These are phyloP conservation scores for Thraustochytrium sp. DNA, from an alignment of 352 stramenopile species.

Conservation along the genomic window DNA sequence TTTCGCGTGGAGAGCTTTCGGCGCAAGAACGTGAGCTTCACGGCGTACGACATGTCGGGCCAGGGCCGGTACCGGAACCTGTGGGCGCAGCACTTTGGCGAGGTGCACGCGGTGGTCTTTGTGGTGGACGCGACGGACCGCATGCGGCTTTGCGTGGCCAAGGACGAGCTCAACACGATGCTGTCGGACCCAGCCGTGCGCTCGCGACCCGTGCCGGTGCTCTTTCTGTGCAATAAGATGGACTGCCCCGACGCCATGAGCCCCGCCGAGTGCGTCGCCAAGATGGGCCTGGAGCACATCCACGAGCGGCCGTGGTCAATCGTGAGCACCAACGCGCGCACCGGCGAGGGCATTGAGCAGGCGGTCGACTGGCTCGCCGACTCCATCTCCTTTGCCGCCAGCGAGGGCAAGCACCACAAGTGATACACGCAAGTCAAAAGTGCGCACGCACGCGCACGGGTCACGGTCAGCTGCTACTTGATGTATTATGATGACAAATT, in stretches of 20 bases:
- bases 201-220: slow-evolving; percentile 65
- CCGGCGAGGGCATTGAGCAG: slow-evolving; percentile 67
- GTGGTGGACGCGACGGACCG: slow-evolving; percentile 71
- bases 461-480: neutral
- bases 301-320: slow-evolving; percentile 73
- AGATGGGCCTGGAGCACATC: slow-evolving; percentile 68
- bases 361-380: slow-evolving; percentile 71
- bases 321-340: slow-evolving; percentile 70
- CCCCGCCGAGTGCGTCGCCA: slow-evolving; percentile 69
- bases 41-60: slow-evolving; percentile 77
- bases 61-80: slow-evolving; percentile 69
- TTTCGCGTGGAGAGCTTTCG: slow-evolving; percentile 76
- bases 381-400: slow-evolving; percentile 52
- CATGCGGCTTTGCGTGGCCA: slow-evolving; percentile 72
- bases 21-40: slow-evolving; percentile 73
- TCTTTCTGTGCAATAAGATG: slow-evolving; percentile 81
- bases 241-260: slow-evolving; percentile 64
- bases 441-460: neutral
- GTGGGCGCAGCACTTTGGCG: slow-evolving; percentile 75
- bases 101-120: slow-evolving; percentile 72
- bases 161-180: slow-evolving; percentile 73
- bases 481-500: too few relatives aligned
- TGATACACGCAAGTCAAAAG: too few relatives aligned
- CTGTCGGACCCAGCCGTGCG: slow-evolving; percentile 67
- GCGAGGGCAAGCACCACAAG: neutral